A percentile compares a stretch with the other conserved stretches of the same genome.
Conservation (phyloP, 192 early-diverging fungal species). For the Backusella tarrabulga region DNA sequence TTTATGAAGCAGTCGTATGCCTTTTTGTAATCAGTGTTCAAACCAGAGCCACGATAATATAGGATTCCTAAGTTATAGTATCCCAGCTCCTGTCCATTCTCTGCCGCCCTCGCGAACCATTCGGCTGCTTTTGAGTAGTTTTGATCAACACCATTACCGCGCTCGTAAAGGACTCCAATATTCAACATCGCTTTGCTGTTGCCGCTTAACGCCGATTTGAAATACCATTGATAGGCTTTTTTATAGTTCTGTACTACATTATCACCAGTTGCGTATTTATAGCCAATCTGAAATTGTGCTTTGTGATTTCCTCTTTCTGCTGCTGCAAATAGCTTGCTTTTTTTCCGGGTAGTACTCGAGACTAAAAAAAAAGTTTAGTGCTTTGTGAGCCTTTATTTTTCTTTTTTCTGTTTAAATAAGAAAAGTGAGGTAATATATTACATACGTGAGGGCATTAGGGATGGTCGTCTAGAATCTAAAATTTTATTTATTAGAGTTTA, state of each 20-base stretch:
- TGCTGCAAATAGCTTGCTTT: background rate
- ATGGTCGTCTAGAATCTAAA: background rate
- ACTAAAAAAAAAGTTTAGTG: background rate
- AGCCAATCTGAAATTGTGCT: background rate
- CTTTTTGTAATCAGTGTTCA: background rate
- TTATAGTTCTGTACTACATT: background rate
- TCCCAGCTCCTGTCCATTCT: background rate
- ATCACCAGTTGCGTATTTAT: background rate
- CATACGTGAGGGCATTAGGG: background rate
- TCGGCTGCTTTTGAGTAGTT: background rate
- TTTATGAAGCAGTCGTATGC: background rate
- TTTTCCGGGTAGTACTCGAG: background rate
- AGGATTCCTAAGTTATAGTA: background rate
- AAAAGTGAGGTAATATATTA: background rate
- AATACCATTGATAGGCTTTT: conserved; percentile 2
- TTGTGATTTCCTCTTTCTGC: conserved; percentile 6
- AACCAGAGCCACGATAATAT: background rate
- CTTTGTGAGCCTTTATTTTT: background rate
- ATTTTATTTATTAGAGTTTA: background rate
- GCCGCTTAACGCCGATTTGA: background rate
- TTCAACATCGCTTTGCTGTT: conserved; percentile 2
- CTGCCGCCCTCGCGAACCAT: conserved; percentile 1
- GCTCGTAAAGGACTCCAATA: background rate
- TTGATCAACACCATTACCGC: background rate
- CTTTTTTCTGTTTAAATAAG: background rate